A percentile compares a stretch with the other conserved stretches of the same genome.
phyloP scores from a whole-genome alignment of 2,329 filamentous ascomycete species.

The Trichoderma aggressivum region DNA sequence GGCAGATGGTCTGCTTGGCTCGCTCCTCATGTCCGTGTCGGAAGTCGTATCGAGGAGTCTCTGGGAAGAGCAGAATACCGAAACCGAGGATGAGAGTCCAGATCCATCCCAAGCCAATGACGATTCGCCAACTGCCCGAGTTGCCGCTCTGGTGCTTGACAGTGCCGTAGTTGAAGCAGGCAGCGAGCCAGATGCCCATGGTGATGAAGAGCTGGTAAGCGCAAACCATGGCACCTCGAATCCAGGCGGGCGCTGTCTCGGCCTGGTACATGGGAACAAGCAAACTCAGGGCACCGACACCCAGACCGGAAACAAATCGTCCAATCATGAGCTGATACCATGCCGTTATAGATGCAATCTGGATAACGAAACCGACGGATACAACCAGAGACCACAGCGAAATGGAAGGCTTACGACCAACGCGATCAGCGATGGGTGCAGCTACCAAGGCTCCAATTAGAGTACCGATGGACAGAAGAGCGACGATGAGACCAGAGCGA shows the following conservation, averaged over 20 bases:
- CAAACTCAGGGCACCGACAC: constrained; percentile 63
- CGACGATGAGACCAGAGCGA: constrained; percentile 58
- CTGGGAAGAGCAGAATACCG: constrained; percentile 49
- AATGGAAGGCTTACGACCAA: constrained; percentile 63
- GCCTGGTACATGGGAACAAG: constrained; percentile 70
- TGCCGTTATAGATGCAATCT: constrained; percentile 51
- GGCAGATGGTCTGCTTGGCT: constrained; percentile 46
- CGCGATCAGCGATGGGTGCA: constrained; percentile 61
- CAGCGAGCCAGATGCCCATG: constrained; percentile 60
- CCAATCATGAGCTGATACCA: constrained; percentile 68
- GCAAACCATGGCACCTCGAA: constrained; percentile 62
- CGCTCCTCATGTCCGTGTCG: constrained; percentile 45
- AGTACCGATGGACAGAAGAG: constrained; percentile 56
- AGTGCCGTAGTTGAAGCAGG: constrained; percentile 62
- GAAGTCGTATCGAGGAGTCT: constrained; percentile 52
- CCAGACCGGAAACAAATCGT: constrained; percentile 62
- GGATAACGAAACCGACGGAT: constrained; percentile 64
- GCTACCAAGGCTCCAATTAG: constrained; percentile 57
- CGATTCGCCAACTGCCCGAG: constrained; percentile 58
- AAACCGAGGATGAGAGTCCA: constrained; percentile 48
- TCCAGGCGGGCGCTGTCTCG: constrained; percentile 65
- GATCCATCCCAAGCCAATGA: constrained; percentile 52
- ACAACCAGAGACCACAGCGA: constrained; percentile 59
- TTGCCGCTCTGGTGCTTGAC: constrained; percentile 40
- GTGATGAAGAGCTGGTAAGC: constrained; percentile 72